Conservation (phyloP, 2,329 filamentous ascomycete genomes). For the Neophaeococcomyces mojaviensis region DNA sequence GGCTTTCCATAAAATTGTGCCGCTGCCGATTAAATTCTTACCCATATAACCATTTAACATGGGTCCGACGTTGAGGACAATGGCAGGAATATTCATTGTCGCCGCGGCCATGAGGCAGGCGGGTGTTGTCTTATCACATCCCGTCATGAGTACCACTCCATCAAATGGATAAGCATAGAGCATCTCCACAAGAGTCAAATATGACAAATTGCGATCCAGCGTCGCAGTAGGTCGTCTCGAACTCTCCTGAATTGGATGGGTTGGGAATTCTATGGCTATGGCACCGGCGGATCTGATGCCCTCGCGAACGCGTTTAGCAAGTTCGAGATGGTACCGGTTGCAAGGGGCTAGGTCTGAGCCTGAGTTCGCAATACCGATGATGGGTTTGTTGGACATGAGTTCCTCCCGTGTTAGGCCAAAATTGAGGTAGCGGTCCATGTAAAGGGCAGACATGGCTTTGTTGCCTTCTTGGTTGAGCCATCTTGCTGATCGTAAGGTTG, state of each 20-base stretch:
- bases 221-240: slow-evolving; percentile 41
- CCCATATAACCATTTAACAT: slow-evolving; percentile 45
- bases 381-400: slow-evolving; percentile 42
- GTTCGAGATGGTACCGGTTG: slow-evolving; percentile 44
- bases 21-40: slow-evolving; percentile 36
- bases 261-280: slow-evolving; percentile 47
- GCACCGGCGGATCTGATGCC: slow-evolving; percentile 44
- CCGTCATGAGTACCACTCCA: slow-evolving; percentile 45
- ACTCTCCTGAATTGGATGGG: slow-evolving; percentile 46
- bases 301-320: slow-evolving; percentile 44
- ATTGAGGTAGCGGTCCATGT: slow-evolving; percentile 46
- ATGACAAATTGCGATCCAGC: slow-evolving; percentile 44
- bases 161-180: slow-evolving; percentile 44
- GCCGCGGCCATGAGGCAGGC: slow-evolving; percentile 47
- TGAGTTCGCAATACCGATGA: slow-evolving; percentile 47
- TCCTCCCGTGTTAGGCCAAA: slow-evolving; percentile 44
- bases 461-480: slow-evolving; percentile 41
- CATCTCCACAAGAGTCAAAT: slow-evolving; percentile 43
- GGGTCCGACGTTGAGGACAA: slow-evolving; percentile 46
- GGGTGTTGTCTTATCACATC: slow-evolving; percentile 48
- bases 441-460: slow-evolving; percentile 39
- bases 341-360: slow-evolving; percentile 46
- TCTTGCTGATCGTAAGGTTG: slow-evolving; percentile 33
- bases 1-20: slow-evolving; percentile 43
- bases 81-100: slow-evolving; percentile 45